Evolutionary conservation across 2,329 filamentous ascomycete species (phyloP).

Genomic region (Arachnomyces sp.): DNA sequence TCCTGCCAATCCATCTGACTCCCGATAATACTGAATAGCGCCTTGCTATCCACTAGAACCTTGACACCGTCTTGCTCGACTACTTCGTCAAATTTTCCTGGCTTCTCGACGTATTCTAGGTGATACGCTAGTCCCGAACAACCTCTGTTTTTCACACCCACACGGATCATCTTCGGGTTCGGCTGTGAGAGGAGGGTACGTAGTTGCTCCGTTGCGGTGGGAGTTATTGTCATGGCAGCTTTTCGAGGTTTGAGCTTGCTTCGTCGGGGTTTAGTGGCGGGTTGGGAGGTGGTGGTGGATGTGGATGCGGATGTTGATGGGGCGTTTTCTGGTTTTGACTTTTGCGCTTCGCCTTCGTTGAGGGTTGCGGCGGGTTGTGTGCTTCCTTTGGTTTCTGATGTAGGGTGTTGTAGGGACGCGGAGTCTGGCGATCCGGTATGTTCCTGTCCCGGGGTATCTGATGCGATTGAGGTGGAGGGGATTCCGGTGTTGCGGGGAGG

Average conservation of each 20-base stretch:
- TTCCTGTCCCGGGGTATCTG: slow-evolving; percentile 40
- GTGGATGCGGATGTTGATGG: slow-evolving; percentile 20
- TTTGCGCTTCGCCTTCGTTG: slow-evolving; percentile 59
- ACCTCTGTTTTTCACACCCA: slow-evolving; percentile 87
- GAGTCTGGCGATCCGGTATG: slow-evolving; percentile 40
- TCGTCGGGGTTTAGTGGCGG: slow-evolving; percentile 48
- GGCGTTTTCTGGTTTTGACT: slow-evolving; percentile 44
- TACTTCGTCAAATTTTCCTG: slow-evolving; percentile 77
- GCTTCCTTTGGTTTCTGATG: slow-evolving; percentile 12
- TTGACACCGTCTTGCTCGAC: slow-evolving; percentile 95
- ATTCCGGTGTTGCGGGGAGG: slow-evolving; percentile 50
- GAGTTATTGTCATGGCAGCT: slow-evolving; percentile 80
- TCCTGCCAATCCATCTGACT: slow-evolving; percentile 99
- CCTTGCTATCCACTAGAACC: slow-evolving; percentile 94
- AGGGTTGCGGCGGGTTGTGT: slow-evolving; percentile 39
- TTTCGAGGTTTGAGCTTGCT: slow-evolving; percentile 71
- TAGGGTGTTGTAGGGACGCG: slow-evolving; percentile 24
- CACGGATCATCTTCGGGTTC: slow-evolving; percentile 83
- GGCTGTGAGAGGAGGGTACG: slow-evolving; percentile 70
- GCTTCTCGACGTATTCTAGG: slow-evolving; percentile 88
- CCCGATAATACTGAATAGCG: slow-evolving; percentile 93
- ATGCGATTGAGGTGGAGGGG: slow-evolving; percentile 54
- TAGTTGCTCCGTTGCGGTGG: slow-evolving; percentile 70
- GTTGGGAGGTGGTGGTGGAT: slow-evolving; percentile 26
- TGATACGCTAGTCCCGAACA: slow-evolving; percentile 92